Evolutionary conservation across 1,284 basidiomycete genomes (phyloP).

Genomic region (Xerocomus amazonicus): DNA sequence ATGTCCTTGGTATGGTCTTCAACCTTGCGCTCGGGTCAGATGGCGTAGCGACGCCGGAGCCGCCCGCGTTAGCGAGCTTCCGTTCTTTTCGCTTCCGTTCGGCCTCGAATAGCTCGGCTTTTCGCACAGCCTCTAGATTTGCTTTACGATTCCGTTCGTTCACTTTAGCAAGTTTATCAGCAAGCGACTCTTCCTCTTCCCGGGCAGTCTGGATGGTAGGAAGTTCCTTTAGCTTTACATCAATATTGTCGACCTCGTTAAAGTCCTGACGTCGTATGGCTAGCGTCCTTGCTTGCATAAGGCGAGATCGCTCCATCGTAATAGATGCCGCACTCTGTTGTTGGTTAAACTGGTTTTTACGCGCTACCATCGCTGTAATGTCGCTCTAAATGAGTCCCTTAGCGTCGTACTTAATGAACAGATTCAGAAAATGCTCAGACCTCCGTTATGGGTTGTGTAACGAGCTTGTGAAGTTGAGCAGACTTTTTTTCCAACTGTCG

Average conservation of each 20-base stretch:
- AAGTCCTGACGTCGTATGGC: conserved; percentile 69
- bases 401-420: conserved; percentile 1
- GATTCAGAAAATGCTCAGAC: conserved; percentile 36
- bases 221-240: conserved; percentile 58
- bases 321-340: conserved; percentile 41
- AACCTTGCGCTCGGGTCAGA: conserved; percentile 61
- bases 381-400: conserved; percentile 46
- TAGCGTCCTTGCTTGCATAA: conserved; percentile 64
- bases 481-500: conserved; percentile 62
- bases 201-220: conserved; percentile 30
- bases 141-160: conserved; percentile 86
- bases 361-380: conserved; percentile 67
- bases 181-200: conserved; percentile 39
- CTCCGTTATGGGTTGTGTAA: conserved; percentile 69
- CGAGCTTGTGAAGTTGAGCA: conserved; percentile 55
- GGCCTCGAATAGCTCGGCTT: conserved; percentile 67
- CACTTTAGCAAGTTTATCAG: conserved; percentile 67
- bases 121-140: conserved; percentile 75
- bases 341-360: conserved; percentile 54
- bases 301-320: conserved; percentile 58
- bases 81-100: conserved; percentile 65
- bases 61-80: conserved; percentile 48
- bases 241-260: conserved; percentile 56
- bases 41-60: conserved; percentile 43
- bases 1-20: conserved; percentile 53